Conservation (phyloP, 1,139 yeast species). For the Pichia sp. region DNA sequence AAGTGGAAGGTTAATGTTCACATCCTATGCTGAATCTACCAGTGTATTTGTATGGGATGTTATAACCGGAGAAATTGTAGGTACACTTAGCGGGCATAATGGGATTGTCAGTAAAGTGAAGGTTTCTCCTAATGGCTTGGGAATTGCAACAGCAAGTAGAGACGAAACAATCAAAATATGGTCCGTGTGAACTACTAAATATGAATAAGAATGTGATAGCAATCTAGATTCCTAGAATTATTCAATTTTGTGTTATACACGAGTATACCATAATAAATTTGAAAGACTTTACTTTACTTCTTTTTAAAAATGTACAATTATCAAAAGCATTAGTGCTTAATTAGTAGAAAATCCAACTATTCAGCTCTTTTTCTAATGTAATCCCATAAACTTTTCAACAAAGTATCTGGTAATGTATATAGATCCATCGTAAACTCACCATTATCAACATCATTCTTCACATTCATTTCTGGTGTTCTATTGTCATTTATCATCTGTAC, state of each 20-base stretch:
- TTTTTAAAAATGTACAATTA: background rate
- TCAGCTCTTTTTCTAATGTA: slow-evolving; percentile 68
- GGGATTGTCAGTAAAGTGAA: slow-evolving; percentile 58
- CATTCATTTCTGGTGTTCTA: slow-evolving; percentile 91
- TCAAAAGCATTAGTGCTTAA: background rate
- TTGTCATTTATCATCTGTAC: slow-evolving; percentile 98
- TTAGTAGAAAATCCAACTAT: slow-evolving; percentile 19
- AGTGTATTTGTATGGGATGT: slow-evolving; percentile 78
- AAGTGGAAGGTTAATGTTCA: slow-evolving; percentile 69
- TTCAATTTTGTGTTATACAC: too few relatives aligned
- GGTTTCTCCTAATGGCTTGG: slow-evolving; percentile 69
- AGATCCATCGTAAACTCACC: slow-evolving; percentile 97
- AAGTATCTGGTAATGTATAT: slow-evolving; percentile 85
- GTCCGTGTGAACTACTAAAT: slow-evolving; percentile 28
- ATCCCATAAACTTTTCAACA: slow-evolving; percentile 91
- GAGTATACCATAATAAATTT: too few relatives aligned
- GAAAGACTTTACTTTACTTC: too few relatives aligned
- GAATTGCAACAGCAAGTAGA: slow-evolving; percentile 66
- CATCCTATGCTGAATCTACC: slow-evolving; percentile 63
- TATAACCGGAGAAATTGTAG: slow-evolving; percentile 57
- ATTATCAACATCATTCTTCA: slow-evolving; percentile 90
- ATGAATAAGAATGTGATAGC: background rate
- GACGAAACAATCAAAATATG: slow-evolving; percentile 62
- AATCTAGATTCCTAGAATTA: too few relatives aligned
- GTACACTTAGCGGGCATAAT: slow-evolving; percentile 46